Evolutionary conservation across 2,329 filamentous ascomycete genomes (phyloP), one percentile per base, ranked within the genome.

Genomic region (Fusarium neocosmosporiellum): DNA sequence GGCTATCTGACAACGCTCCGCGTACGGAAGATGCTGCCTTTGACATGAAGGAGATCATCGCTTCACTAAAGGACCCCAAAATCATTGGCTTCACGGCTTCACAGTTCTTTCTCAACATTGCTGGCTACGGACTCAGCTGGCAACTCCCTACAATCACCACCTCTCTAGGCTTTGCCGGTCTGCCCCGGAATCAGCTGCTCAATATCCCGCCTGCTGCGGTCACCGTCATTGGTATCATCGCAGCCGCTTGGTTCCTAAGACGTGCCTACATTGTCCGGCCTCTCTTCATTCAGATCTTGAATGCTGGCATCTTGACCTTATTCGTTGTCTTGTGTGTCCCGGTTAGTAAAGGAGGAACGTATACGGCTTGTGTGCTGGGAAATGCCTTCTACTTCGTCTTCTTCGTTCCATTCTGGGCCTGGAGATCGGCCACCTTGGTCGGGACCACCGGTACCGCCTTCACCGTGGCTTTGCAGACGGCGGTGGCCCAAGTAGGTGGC

Each of bases 321-420:
- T 86, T 85, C 72, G 81, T 86, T 7, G 76, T 86, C 24, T 80
- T 86, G 54, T 79, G 83, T 20, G n/a, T 53, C 81, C 81, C 4
- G 9, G 50, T 80, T 84, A 80, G 79, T 39, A 78, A 79, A n/a
- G 76, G 80, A 13, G 84, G 81, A 0, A 82, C 85, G 9, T 87
- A 87, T 70, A 77, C 83, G 3, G 82, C 83, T 7, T 84, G 84
- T 66, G 80, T 83, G 8, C 80, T 87, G 14, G 84, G 85, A 6
- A 83, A 80, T 0, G 78, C 83, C 59, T 85, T 86, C 64, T 86
- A 85, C 66, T 78, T 78, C 10, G 74, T 79, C 5, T 85, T 83
- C 63, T 85, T 85, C 65, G 83, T 86, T 16, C 82, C 84, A 0
- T 85, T 86, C 69, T 86, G 84, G 84, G 81, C 81, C 27, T 85